Conservation (phyloP, 495 filamentous ascomycete species). For the Aspergillus bridgeri region DNA sequence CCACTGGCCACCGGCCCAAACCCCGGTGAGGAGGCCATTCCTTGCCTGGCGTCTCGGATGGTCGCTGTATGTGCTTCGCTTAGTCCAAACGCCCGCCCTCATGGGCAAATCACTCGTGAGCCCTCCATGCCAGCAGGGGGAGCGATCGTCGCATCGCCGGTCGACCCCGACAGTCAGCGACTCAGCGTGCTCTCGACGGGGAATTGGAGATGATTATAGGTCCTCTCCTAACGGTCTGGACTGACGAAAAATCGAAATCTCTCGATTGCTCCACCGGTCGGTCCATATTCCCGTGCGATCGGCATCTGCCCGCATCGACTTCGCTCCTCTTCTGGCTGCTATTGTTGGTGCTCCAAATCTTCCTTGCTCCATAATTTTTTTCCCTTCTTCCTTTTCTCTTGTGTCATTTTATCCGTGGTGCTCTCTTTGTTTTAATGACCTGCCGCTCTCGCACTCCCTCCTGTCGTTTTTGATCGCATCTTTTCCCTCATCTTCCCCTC, state of each 20-base stretch:
- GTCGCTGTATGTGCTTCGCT: not conserved
- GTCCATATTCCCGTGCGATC: conserved; percentile 15
- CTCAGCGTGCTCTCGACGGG: not conserved
- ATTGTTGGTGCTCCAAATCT: not conserved
- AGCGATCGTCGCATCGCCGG: not conserved
- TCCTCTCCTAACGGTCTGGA: conserved; percentile 2
- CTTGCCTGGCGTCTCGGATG: not conserved
- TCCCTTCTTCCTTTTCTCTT: not conserved
- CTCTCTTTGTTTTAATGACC: not conserved
- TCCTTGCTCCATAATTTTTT: conserved; percentile 1
- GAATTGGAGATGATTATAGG: not conserved
- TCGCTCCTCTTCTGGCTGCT: conserved; percentile 1
- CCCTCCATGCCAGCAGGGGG: not conserved
- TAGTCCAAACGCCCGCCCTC: not conserved
- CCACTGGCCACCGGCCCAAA: not conserved
- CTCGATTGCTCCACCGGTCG: conserved; percentile 7
- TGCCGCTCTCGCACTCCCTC: not conserved
- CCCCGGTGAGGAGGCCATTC: not conserved
- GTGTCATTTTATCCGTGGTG: not conserved
- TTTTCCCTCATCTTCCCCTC: not conserved
- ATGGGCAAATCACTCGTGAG: not conserved
- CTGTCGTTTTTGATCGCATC: not conserved
- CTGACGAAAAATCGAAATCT: conserved; percentile 3
- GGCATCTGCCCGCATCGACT: conserved; percentile 6
- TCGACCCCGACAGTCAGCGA: not conserved